These are phyloP conservation scores for Corchorus capsularis DNA, from an alignment of 345 rosid genomes.

Conservation along the genomic window DNA sequence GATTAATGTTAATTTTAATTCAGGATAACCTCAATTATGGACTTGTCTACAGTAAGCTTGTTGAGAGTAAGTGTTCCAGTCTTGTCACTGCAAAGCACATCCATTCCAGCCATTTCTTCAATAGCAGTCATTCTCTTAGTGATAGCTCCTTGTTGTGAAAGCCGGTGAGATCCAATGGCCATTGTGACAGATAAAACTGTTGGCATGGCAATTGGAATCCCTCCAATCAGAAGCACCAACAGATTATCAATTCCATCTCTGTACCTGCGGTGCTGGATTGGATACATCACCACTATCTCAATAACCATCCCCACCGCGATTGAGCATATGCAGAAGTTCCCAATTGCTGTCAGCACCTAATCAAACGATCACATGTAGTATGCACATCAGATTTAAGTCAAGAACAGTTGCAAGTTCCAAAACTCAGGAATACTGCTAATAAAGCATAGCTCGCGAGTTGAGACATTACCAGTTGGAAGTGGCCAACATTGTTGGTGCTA, in stretches of 20 bases:
- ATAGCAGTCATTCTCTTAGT: slow-evolving; percentile 87
- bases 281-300: slow-evolving; percentile 72
- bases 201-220: slow-evolving; percentile 84
- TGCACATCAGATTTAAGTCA: not conserved
- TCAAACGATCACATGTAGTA: too few relatives aligned
- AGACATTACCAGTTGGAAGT: slow-evolving; percentile 55
- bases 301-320: slow-evolving; percentile 56
- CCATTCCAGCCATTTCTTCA: slow-evolving; percentile 88
- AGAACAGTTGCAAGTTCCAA: not conserved
- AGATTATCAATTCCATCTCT: slow-evolving; percentile 69
- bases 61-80: slow-evolving; percentile 78
- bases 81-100: slow-evolving; percentile 73
- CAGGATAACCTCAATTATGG: slow-evolving; percentile 52
- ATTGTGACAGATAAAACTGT: slow-evolving; percentile 77
- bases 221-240: slow-evolving; percentile 73
- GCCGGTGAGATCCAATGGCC: slow-evolving; percentile 79
- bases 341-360: slow-evolving; percentile 73
- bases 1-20: not conserved
- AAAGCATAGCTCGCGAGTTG: too few relatives aligned
- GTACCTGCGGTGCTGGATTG: slow-evolving; percentile 59
- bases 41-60: slow-evolving; percentile 69
- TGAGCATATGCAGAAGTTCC: slow-evolving; percentile 76
- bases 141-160: slow-evolving; percentile 74
- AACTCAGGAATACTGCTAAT: too few relatives aligned
- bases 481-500: slow-evolving; percentile 63